Conservation (phyloP, 805 yeast genomes). For the Torulaspora indica region DNA sequence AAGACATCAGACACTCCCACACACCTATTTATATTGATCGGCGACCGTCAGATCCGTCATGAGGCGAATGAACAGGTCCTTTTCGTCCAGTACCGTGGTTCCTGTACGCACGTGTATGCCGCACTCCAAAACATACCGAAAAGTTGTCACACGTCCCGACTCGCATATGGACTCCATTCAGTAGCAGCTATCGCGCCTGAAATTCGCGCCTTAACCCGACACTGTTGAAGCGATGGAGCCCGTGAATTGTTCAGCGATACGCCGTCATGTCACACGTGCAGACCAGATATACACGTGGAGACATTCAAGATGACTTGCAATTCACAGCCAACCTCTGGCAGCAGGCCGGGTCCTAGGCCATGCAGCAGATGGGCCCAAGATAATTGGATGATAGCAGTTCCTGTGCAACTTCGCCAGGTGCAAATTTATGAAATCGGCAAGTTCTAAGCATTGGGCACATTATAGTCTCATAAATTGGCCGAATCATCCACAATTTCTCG, state of each 20-base stretch:
- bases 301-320: background rate
- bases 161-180: too few relatives aligned
- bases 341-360: too few relatives aligned
- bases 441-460: background rate
- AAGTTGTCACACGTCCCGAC: background rate
- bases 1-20: background rate
- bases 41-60: background rate
- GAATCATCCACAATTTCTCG: too few relatives aligned
- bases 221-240: background rate
- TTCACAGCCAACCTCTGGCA: background rate
- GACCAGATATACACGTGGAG: background rate
- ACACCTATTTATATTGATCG: background rate
- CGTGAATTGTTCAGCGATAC: background rate
- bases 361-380: too few relatives aligned
- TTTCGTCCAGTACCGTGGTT: background rate
- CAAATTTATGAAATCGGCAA: background rate
- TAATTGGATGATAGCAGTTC: too few relatives aligned
- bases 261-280: constrained; percentile 2
- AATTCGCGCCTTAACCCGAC: too few relatives aligned
- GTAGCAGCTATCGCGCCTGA: too few relatives aligned
- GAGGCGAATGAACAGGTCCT: background rate
- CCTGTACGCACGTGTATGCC: background rate
- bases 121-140: background rate
- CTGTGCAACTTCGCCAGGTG: too few relatives aligned
- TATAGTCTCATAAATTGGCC: too few relatives aligned